Evolutionary conservation across 371 early-diverging fungal genomes (phyloP).

Genomic region (Lichtheimia hyalospora): DNA sequence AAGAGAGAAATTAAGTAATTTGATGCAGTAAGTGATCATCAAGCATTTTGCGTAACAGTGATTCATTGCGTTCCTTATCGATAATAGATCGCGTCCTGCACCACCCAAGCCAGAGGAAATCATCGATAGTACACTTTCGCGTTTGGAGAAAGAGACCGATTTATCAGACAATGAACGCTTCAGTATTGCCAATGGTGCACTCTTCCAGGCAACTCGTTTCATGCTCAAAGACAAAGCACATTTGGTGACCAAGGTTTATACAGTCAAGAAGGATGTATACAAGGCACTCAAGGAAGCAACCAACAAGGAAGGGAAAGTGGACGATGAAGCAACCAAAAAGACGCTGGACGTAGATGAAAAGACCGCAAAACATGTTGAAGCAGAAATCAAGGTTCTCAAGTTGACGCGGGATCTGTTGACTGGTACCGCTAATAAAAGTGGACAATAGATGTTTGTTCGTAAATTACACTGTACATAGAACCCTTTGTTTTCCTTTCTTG

Average conservation of each 20-base stretch:
- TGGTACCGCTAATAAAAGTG: slow-evolving; percentile 4
- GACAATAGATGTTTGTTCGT: background rate
- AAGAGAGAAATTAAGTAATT: slow-evolving; percentile 13
- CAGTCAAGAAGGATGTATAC: slow-evolving; percentile 33
- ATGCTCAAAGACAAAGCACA: slow-evolving; percentile 27
- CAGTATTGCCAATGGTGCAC: slow-evolving; percentile 38
- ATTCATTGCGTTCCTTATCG: background rate
- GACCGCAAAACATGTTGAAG: slow-evolving; percentile 35
- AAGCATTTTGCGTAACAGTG: background rate
- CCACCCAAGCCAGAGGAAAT: slow-evolving; percentile 28
- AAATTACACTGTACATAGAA: no score
- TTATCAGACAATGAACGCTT: slow-evolving; percentile 30
- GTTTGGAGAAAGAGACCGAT: slow-evolving; percentile 2
- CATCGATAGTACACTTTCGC: slow-evolving; percentile 23
- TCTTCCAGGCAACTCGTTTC: slow-evolving; percentile 38
- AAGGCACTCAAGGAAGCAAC: slow-evolving; percentile 7
- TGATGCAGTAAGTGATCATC: slow-evolving; percentile 30
- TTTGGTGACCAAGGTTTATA: slow-evolving; percentile 34
- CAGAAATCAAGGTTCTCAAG: slow-evolving; percentile 32
- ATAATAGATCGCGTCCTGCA: slow-evolving; percentile 21
- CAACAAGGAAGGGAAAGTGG: background rate
- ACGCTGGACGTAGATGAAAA: slow-evolving; percentile 18
- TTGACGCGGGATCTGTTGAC: slow-evolving; percentile 21
- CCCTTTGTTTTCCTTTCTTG: no score
- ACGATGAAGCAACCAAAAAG: background rate